A percentile compares a stretch with the other conserved stretches of the same genome.
These are phyloP conservation scores for Metschnikowia koreensis DNA, from an alignment of 805 yeast genomes.

Conservation along the genomic window DNA sequence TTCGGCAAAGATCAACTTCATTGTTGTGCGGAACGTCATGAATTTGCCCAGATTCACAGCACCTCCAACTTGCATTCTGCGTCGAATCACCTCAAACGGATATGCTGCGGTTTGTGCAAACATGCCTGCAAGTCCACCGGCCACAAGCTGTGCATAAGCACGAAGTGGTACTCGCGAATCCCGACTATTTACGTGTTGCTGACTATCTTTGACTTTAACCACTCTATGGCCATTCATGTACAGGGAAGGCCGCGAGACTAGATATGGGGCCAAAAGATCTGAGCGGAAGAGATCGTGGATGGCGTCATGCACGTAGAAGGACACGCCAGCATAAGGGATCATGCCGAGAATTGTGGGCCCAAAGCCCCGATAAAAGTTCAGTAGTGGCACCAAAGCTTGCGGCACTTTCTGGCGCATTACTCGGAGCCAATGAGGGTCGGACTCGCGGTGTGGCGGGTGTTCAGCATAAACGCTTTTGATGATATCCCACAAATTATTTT, in stretches of 20 bases:
- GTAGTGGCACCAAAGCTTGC: conserved; percentile 31
- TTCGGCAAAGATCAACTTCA: conserved; percentile 61
- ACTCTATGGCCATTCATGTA: conserved; percentile 14
- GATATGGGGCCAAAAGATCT: conserved; percentile 50
- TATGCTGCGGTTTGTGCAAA: conserved; percentile 94
- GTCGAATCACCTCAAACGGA: conserved; percentile 91
- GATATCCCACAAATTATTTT: conserved; percentile 34
- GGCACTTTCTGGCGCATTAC: conserved; percentile 35
- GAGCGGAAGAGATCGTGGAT: conserved; percentile 83
- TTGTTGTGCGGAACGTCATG: conserved; percentile 52
- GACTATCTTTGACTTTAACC: conserved; percentile 17
- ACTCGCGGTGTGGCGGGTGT: conserved; percentile 32
- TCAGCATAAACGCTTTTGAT: conserved; percentile 32
- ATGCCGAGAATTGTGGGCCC: conserved; percentile 91
- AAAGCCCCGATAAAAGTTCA: conserved; percentile 91
- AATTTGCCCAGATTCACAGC: conserved; percentile 60
- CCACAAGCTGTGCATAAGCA: conserved; percentile 88
- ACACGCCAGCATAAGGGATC: conserved; percentile 97
- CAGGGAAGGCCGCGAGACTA: conserved; percentile 33
- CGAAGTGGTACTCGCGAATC: conserved; percentile 62
- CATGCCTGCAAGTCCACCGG: conserved; percentile 97
- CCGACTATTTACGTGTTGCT: conserved; percentile 28
- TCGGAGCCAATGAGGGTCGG: conserved; percentile 40
- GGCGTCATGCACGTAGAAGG: conserved; percentile 90
- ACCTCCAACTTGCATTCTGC: conserved; percentile 95